Evolutionary conservation across 2,329 filamentous ascomycete species (phyloP).

Genomic region (Fusarium dlaminii): DNA sequence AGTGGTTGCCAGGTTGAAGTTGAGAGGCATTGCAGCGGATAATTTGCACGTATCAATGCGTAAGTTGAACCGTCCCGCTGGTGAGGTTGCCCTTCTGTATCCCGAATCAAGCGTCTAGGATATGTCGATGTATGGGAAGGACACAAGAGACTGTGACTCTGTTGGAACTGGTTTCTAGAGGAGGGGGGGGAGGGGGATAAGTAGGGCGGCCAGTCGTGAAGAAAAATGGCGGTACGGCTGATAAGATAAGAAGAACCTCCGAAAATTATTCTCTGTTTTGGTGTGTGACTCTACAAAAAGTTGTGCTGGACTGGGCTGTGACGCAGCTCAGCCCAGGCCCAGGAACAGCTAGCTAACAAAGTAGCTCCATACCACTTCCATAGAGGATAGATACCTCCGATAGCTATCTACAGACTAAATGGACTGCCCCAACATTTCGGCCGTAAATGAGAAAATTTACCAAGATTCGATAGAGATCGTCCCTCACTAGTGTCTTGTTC

Average conservation of each 20-base stretch:
- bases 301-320: slow-evolving; percentile 4
- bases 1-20: slow-evolving; percentile 51
- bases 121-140: slow-evolving; percentile 31
- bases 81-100: slow-evolving; percentile 45
- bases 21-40: slow-evolving; percentile 51
- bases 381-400: slow-evolving; percentile 25
- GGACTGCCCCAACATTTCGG: slow-evolving; percentile 39
- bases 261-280: slow-evolving; percentile 40
- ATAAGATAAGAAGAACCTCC: slow-evolving; percentile 41
- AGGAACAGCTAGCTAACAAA: background rate
- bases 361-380: slow-evolving; percentile 11
- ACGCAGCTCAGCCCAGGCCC: background rate
- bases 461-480: slow-evolving; percentile 32
- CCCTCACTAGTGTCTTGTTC: slow-evolving; percentile 16
- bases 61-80: slow-evolving; percentile 48
- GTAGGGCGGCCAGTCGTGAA: slow-evolving; percentile 18
- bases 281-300: slow-evolving; percentile 34
- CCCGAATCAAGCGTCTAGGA: slow-evolving; percentile 45
- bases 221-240: slow-evolving; percentile 42
- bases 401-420: background rate
- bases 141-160: slow-evolving; percentile 42
- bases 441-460: slow-evolving; percentile 27
- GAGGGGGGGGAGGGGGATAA: slow-evolving; percentile 28
- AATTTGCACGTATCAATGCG: slow-evolving; percentile 49
- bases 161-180: slow-evolving; percentile 28